Conservation (phyloP, 164 flowering plant species). For the Paratinospora sagittata region DNA sequence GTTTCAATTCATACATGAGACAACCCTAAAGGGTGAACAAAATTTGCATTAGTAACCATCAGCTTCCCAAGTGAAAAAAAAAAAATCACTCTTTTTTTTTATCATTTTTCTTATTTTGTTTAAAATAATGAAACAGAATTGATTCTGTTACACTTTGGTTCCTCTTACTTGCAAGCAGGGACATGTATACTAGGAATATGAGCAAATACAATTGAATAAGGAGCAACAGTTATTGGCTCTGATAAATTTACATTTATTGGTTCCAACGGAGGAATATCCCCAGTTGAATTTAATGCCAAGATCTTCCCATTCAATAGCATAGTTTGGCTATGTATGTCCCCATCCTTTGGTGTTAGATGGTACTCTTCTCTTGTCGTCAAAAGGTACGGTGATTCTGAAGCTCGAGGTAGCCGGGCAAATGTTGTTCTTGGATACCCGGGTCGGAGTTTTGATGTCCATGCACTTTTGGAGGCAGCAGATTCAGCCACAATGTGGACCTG, state of each 20-base stretch:
- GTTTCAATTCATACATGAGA: too few species aligned
- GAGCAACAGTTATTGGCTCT: constrained; percentile 49
- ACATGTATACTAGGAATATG: constrained; percentile 47
- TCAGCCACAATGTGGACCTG: constrained; percentile 28
- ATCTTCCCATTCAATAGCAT: constrained; percentile 72
- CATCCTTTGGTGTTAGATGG: constrained; percentile 69
- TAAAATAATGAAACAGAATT: constrained; percentile 21
- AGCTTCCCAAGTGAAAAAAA: too few species aligned
- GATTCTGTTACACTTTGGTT: constrained; percentile 16
- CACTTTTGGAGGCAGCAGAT: constrained; percentile 10
- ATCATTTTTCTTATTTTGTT: constrained; percentile 19
- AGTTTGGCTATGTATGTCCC: constrained; percentile 73
- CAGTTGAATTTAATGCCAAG: constrained; percentile 40
- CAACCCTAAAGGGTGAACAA: too few species aligned
- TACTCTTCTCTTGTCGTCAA: constrained; percentile 58
- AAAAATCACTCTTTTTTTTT: constrained; percentile 4
- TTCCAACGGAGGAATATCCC: constrained; percentile 51
- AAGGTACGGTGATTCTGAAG: not conserved
- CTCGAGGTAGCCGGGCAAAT: constrained; percentile 11
- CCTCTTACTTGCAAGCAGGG: constrained; percentile 52
- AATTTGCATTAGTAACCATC: too few species aligned
- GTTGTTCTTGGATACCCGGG: constrained; percentile 19
- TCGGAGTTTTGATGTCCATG: constrained; percentile 11
- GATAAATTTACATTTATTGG: constrained; percentile 43
- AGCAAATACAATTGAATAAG: constrained; percentile 70